Conservation (phyloP, 495 filamentous ascomycete genomes). For the Talaromyces liani region DNA sequence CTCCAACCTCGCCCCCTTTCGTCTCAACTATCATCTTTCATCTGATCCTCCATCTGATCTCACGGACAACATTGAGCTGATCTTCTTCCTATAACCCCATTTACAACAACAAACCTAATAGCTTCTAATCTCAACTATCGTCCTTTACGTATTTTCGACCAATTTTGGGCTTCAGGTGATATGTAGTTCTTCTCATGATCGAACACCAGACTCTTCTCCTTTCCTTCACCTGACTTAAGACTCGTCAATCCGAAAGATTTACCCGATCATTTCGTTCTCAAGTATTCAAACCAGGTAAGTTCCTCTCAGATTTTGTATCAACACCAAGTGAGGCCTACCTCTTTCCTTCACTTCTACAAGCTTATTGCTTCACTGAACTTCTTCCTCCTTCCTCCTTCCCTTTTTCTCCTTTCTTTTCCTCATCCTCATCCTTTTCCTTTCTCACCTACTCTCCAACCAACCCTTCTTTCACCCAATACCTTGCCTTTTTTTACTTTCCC, state of each 20-base stretch:
- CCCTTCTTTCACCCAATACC: no score
- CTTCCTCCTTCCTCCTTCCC: background rate
- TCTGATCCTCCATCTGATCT: no score
- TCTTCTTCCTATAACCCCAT: no score
- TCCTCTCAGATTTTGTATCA: background rate
- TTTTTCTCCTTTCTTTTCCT: background rate
- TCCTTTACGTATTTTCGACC: background rate
- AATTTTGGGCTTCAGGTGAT: no score
- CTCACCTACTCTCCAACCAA: no score
- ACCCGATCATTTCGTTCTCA: background rate
- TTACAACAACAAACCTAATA: background rate
- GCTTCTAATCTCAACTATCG: background rate
- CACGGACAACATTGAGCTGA: no score
- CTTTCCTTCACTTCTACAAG: background rate
- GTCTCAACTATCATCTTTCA: no score
- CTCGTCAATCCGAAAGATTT: background rate
- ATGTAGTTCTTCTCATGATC: background rate
- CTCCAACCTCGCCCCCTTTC: no score
- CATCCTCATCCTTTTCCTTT: background rate
- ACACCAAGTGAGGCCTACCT: background rate
- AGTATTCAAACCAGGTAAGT: background rate
- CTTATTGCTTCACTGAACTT: background rate
- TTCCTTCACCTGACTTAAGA: background rate
- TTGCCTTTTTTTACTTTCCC: background rate
- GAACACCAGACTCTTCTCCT: background rate